A percentile compares a stretch with the other conserved stretches of the same genome.
Conservation (phyloP, 495 filamentous ascomycete species). For the Hypoxylon rickii region DNA sequence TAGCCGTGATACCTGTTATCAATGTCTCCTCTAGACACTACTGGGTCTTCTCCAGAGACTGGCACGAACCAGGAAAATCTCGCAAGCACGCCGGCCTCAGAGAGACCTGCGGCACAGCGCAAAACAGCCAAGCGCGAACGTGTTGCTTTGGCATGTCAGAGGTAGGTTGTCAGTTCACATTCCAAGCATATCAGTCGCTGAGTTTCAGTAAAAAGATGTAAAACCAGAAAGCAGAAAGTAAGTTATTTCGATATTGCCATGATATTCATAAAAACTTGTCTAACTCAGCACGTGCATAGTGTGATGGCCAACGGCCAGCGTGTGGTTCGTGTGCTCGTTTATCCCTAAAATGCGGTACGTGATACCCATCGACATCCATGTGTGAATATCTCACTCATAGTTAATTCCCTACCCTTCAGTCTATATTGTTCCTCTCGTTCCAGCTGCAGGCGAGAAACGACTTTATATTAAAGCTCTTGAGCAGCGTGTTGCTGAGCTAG, state of each 20-base stretch:
- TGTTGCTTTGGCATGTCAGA: slow-evolving; percentile 40
- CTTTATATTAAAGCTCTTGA: slow-evolving; percentile 43
- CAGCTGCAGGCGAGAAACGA: slow-evolving; percentile 38
- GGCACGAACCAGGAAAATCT: slow-evolving; percentile 13
- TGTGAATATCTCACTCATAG: too few relatives aligned
- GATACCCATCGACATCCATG: neutral
- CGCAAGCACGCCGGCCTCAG: slow-evolving; percentile 8
- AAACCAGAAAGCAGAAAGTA: slow-evolving; percentile 42
- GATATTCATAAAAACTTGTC: neutral
- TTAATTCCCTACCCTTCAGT: slow-evolving; percentile 15
- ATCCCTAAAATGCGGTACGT: slow-evolving; percentile 38
- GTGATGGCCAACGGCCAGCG: slow-evolving; percentile 36
- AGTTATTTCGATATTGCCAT: neutral
- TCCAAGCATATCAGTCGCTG: neutral
- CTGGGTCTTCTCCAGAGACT: slow-evolving; percentile 28
- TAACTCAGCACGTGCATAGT: slow-evolving; percentile 27
- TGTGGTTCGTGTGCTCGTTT: slow-evolving; percentile 37
- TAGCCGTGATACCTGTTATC: too few relatives aligned
- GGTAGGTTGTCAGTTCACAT: slow-evolving; percentile 5
- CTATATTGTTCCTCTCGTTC: slow-evolving; percentile 37
- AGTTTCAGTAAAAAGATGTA: slow-evolving; percentile 31
- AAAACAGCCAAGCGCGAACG: slow-evolving; percentile 37
- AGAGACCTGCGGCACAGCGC: slow-evolving; percentile 22
- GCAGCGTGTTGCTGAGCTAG: slow-evolving; percentile 39
- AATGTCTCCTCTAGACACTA: slow-evolving; percentile 29